Base-by-base conservation (phyloP, 1,284 basidiomycete genomes). In the Leccinum subrobustum region DNA sequence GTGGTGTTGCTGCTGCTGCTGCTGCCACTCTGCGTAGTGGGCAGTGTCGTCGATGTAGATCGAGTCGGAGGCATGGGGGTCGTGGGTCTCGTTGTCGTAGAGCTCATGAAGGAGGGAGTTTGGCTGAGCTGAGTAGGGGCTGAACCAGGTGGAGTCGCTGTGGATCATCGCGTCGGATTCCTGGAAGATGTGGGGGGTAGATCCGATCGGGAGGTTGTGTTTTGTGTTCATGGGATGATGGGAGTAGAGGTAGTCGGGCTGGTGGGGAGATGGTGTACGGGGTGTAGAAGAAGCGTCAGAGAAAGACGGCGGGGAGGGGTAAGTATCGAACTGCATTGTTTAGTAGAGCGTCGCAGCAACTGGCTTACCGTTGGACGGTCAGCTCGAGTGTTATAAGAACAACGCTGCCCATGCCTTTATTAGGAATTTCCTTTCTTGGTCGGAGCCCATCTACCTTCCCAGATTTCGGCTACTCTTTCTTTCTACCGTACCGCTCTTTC, bases 61-160 rank as follows among this genome's bases (percentile, higher is more conserved):
- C 44, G 44, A 47, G 63, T 71, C 72, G 1, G 56, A 37, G 7
- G 59, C 27, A 68, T 88, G 88, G 56, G 84, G 78, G 70, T 89
- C 87, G 64, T 84, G 78, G 23, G 86, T 57, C 65, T 81, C 77
- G 48, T 78, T 75, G 54, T 86, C 84, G 71, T 89, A 89, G 58
- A 91, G 79, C 74, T 90, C 88, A 63, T 85, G 82, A 50, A 91
- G 81, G 25, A 89, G 80, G 0, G 87, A 85, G 59, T 78, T 81
- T 25, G 81, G 71, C 62, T 77, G 73, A 68, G 73, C 71, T 59
- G 75, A 54, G 70, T 77, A 75, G 64, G 65, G 62, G 56, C 4
- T 42, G 25, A 64, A 53, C 67, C 68, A 68, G 62, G 70, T 42
- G 52, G 60, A 58, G 69, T 75, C 71, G 54, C 54, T 64, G 73